Evolutionary conservation across 257 asterid species (phyloP).

Genomic region (Petunia secreta): DNA sequence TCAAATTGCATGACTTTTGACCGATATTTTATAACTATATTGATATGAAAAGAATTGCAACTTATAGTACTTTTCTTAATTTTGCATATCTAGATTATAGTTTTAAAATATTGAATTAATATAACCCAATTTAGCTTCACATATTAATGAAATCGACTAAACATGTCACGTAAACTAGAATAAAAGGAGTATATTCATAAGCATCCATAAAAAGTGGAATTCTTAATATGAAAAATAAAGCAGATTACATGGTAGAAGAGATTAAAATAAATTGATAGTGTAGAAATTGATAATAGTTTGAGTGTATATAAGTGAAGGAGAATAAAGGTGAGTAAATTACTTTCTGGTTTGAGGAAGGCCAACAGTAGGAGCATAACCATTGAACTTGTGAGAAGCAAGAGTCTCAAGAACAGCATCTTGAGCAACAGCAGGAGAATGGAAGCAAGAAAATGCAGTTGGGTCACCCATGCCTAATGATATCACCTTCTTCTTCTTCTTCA

Average conservation of each 20-base stretch:
- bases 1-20: too few species aligned
- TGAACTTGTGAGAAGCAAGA: slow-evolving; percentile 65
- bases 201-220: not conserved
- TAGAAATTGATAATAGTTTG: too few species aligned
- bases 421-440: slow-evolving; percentile 53
- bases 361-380: slow-evolving; percentile 80
- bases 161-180: too few species aligned
- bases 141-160: too few species aligned
- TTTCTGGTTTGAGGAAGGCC: slow-evolving; percentile 86
- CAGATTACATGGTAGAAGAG: not conserved
- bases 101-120: too few species aligned
- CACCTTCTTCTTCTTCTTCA: slow-evolving; percentile 34
- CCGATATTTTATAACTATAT: too few species aligned
- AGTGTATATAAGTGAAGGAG: not conserved
- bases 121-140: too few species aligned
- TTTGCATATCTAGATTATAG: too few species aligned
- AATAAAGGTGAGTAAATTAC: slow-evolving; percentile 37
- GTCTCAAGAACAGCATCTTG: slow-evolving; percentile 62
- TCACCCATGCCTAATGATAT: slow-evolving; percentile 87
- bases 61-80: too few species aligned
- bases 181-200: too few species aligned
- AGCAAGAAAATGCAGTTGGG: slow-evolving; percentile 80
- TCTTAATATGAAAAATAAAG: too few species aligned
- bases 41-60: too few species aligned
- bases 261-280: not conserved